A percentile compares a stretch with the other conserved stretches of the same genome.
Evolutionary conservation across 768 basidiomycete species (phyloP).

Genomic region (Candolleomyces efflorescens): DNA sequence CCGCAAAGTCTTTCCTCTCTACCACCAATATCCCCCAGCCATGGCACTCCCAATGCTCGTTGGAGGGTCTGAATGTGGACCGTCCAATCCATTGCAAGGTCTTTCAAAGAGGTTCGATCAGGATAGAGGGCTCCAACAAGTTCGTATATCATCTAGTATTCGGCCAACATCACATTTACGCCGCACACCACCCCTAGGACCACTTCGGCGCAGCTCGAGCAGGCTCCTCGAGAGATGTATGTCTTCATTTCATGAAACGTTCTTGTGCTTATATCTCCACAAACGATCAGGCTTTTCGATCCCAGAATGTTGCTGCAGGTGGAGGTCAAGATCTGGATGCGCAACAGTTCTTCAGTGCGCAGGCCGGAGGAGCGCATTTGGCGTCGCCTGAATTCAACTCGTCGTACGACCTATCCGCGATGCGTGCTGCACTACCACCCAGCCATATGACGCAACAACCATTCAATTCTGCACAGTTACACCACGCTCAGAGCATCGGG

Average conservation of each 20-base stretch:
- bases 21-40: constrained; percentile 1
- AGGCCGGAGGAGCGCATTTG: constrained; percentile 24
- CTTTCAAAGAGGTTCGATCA: constrained; percentile 76
- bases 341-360: constrained; percentile 57
- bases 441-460: constrained; percentile 20
- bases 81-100: constrained; percentile 75
- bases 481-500: constrained; percentile 21
- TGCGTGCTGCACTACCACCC: constrained; percentile 45
- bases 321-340: constrained; percentile 53
- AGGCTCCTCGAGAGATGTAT: constrained; percentile 61
- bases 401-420: constrained; percentile 57
- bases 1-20: background rate
- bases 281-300: constrained; percentile 54
- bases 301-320: constrained; percentile 38
- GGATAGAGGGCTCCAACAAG: constrained; percentile 78
- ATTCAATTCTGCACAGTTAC: background rate
- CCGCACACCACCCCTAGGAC: constrained; percentile 59
- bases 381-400: constrained; percentile 27
- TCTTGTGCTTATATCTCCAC: background rate
- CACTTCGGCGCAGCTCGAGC: constrained; percentile 58
- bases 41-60: constrained; percentile 84
- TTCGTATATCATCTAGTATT: too few species aligned
- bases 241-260: constrained; percentile 11
- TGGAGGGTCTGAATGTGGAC: constrained; percentile 78
- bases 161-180: too few species aligned